Conservation (phyloP, 768 basidiomycete species). For the Pulveroboletus sp. region DNA sequence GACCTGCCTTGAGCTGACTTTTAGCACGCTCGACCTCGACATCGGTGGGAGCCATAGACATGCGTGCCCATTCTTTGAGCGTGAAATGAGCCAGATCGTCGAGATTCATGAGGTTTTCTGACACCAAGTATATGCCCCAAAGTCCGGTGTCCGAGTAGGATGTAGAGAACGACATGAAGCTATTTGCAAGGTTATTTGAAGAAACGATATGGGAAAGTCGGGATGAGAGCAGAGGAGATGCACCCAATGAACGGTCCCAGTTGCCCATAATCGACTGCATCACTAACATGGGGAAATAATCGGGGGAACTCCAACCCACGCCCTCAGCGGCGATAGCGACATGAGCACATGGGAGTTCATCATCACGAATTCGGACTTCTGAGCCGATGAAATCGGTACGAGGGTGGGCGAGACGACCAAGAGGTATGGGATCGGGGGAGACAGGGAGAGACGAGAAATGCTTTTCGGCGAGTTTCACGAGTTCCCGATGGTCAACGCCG, state of each 20-base stretch:
- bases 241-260: conserved; percentile 97
- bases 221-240: conserved; percentile 84
- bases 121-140: conserved; percentile 97
- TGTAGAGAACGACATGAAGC: conserved; percentile 99
- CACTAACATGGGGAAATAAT: conserved; percentile 99
- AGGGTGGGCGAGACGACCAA: conserved; percentile 73
- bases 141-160: conserved; percentile 98
- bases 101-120: conserved; percentile 90
- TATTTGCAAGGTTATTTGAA: conserved; percentile 94
- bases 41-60: conserved; percentile 81
- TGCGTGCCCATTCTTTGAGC: conserved; percentile 91
- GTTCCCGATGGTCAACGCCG: conserved; percentile 86
- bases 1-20: conserved; percentile 94
- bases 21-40: conserved; percentile 96
- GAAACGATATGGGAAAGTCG: conserved; percentile 89
- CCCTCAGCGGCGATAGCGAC: conserved; percentile 97
- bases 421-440: conserved; percentile 82
- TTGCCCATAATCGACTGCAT: conserved; percentile 98
- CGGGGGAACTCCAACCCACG: conserved; percentile 95
- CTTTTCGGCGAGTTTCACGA: conserved; percentile 92
- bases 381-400: conserved; percentile 87
- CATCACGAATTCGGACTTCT: conserved; percentile 94
- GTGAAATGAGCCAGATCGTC: conserved; percentile 95
- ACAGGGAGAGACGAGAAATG: conserved; percentile 88
- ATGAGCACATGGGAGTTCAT: conserved; percentile 83